A percentile compares a stretch with the other conserved stretches of the same genome.
These are phyloP conservation scores for Neurospora sp. DNA, from an alignment of 495 filamentous ascomycete species.

Conservation along the genomic window DNA sequence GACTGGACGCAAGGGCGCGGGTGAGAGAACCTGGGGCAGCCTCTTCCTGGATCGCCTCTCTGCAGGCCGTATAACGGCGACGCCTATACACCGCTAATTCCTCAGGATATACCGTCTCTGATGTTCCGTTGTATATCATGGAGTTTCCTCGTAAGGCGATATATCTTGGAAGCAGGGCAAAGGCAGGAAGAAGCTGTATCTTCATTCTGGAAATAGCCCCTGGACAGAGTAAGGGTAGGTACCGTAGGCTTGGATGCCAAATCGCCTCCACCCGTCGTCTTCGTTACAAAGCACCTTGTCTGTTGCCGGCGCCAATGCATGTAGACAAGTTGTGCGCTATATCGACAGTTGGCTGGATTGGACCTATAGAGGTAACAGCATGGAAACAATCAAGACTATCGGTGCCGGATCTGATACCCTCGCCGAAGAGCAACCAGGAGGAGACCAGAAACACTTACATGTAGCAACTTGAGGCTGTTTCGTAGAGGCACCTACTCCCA, in stretches of 20 bases:
- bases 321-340: neutral
- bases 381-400: neutral
- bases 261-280: neutral
- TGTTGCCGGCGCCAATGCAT: neutral
- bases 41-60: neutral
- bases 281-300: neutral
- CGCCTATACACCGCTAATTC: neutral
- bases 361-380: neutral
- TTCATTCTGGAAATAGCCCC: neutral
- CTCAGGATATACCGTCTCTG: neutral
- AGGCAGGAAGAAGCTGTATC: neutral
- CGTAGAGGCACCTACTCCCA: neutral
- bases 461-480: neutral
- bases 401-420: neutral
- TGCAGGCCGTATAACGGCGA: neutral
- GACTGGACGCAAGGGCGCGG: neutral
- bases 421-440: neutral
- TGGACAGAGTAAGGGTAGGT: neutral
- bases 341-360: neutral
- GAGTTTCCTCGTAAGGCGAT: neutral
- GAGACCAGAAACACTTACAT: neutral
- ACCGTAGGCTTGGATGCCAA: neutral
- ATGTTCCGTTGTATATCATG: neutral
- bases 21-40: neutral
- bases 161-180: neutral